Conservation (phyloP, 2,329 filamentous ascomycete genomes). For the Diplodia mutila region DNA sequence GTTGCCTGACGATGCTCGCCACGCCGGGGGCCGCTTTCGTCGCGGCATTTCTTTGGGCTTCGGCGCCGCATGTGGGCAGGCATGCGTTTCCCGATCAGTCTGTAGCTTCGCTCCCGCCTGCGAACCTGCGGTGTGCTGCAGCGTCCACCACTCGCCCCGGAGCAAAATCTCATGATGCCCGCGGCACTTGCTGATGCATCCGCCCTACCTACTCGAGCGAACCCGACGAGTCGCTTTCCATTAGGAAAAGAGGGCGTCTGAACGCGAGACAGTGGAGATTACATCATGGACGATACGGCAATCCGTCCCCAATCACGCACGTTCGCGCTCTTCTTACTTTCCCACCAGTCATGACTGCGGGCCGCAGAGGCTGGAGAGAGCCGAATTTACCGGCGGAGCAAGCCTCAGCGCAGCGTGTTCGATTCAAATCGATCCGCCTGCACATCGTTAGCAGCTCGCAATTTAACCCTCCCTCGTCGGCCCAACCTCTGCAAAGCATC, state of each 20-base stretch:
- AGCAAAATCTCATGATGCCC: slow-evolving; percentile 12
- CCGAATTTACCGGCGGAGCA: background rate
- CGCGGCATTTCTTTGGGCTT: background rate
- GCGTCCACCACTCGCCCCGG: background rate
- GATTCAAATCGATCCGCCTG: background rate
- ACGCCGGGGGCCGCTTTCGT: background rate
- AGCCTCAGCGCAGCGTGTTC: background rate
- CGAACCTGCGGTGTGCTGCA: slow-evolving; percentile 14
- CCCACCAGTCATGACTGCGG: slow-evolving; percentile 4
- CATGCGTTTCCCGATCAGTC: slow-evolving; percentile 8
- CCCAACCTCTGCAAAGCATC: background rate
- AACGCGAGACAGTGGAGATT: slow-evolving; percentile 3
- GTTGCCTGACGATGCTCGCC: slow-evolving; percentile 15
- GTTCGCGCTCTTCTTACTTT: background rate
- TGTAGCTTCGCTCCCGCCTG: background rate
- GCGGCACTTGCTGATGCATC: no score
- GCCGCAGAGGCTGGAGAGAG: background rate
- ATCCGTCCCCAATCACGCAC: background rate
- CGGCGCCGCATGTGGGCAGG: slow-evolving; percentile 6
- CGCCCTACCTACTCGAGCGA: background rate
- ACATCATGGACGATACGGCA: slow-evolving; percentile 11
- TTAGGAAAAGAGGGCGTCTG: background rate
- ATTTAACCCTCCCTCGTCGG: background rate
- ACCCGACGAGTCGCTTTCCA: slow-evolving; percentile 7
- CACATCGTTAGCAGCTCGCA: slow-evolving; percentile 18